A percentile compares a stretch with the other conserved stretches of the same genome.
These are phyloP conservation scores for Eragrostis nindensis DNA, from an alignment of 176 grass and related monocot species.

Conservation along the genomic window DNA sequence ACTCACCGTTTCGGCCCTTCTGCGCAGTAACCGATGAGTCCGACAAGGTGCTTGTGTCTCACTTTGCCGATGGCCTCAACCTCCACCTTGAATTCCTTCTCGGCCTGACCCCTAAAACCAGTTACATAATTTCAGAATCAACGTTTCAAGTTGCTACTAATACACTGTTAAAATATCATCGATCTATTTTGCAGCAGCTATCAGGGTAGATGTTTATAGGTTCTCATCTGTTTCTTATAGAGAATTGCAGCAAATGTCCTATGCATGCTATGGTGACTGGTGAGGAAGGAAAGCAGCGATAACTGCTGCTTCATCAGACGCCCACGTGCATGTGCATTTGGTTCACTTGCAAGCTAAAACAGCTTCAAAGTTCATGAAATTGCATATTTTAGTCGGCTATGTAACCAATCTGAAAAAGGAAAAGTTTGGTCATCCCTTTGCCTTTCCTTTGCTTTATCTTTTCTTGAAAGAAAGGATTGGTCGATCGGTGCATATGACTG, in stretches of 20 bases:
- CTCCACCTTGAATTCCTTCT: constrained; percentile 99
- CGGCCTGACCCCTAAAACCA: constrained; percentile 80
- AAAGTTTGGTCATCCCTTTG: constrained; percentile 53
- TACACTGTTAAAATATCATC: too few species aligned
- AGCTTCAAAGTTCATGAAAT: constrained; percentile 31
- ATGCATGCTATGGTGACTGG: constrained; percentile 19
- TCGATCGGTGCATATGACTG: constrained; percentile 38
- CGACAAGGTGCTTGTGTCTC: constrained; percentile 91
- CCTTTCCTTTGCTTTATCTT: constrained; percentile 60
- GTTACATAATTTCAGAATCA: not conserved
- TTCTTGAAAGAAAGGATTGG: constrained; percentile 60
- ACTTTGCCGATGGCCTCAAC: constrained; percentile 96
- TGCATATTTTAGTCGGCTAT: not conserved
- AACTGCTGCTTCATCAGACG: constrained; percentile 37
- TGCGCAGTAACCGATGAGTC: constrained; percentile 86
- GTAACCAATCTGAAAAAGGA: constrained; percentile 32
- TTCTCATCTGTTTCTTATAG: too few species aligned
- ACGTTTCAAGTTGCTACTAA: not conserved
- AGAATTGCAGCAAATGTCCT: not conserved
- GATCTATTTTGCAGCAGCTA: too few species aligned
- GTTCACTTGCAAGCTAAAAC: constrained; percentile 48
- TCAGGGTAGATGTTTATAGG: too few species aligned
- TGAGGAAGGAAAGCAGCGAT: constrained; percentile 21
- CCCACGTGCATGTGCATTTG: constrained; percentile 37
- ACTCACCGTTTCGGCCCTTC: constrained; percentile 86